phyloP scores from a whole-genome alignment of 208 protist species.

The Leishmania tropica region DNA sequence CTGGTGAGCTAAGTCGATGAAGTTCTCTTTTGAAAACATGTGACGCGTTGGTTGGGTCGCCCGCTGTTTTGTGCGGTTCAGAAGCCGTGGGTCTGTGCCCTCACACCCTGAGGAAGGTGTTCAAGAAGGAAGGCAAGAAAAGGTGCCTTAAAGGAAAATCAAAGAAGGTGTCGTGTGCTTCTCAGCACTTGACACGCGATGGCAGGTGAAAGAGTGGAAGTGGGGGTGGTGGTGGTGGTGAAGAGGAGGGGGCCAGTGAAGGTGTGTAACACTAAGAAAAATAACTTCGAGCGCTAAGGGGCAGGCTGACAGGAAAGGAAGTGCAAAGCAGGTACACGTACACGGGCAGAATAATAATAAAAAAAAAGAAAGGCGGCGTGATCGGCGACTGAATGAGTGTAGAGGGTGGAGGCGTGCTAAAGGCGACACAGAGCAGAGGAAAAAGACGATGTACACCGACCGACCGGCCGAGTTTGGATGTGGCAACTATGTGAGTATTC shows the following conservation, averaged over 20 bases:
- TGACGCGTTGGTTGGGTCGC: slow-evolving; percentile 22
- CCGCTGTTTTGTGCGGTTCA: background rate
- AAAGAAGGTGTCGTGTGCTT: background rate
- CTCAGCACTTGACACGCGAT: background rate
- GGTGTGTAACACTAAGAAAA: background rate
- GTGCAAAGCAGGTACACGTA: background rate
- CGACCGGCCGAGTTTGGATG: background rate
- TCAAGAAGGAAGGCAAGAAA: background rate
- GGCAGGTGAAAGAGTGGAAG: background rate
- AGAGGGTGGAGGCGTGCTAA: background rate
- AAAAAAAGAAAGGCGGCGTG: background rate
- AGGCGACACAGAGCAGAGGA: background rate
- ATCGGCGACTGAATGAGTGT: background rate
- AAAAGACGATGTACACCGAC: background rate
- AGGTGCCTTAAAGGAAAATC: background rate
- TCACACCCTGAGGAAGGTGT: background rate
- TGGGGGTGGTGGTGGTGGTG: background rate
- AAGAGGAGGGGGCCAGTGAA: background rate
- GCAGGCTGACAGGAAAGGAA: background rate
- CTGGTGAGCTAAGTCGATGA: slow-evolving; percentile 66
- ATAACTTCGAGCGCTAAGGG: background rate
- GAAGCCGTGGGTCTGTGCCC: background rate
- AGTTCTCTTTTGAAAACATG: slow-evolving; percentile 50
- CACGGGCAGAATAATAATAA: background rate
- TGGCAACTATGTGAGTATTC: background rate